phyloP scores from a whole-genome alignment of 257 asterid species.

The Jacaranda mimosifolia region DNA sequence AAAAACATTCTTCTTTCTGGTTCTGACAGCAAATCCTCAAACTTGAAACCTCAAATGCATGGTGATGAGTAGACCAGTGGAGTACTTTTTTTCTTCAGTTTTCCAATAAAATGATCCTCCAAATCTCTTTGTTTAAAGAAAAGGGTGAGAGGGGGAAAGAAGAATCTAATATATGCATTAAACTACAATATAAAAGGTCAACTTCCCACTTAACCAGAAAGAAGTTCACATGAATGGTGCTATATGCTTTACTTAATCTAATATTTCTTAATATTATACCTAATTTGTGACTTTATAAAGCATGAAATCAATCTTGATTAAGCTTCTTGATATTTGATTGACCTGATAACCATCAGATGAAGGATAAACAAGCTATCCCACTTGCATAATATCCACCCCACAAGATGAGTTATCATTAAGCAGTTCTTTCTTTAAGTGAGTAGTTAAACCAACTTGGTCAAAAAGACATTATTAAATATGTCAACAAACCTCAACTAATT shows the following conservation, averaged over 20 bases:
- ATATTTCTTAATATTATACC: conserved; percentile 23
- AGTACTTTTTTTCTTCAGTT: not conserved
- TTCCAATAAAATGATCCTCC: conserved; percentile 8
- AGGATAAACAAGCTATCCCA: not conserved
- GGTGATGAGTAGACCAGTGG: not conserved
- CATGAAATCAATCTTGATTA: conserved; percentile 4
- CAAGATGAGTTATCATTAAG: conserved; percentile 34
- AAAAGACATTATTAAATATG: conserved; percentile 31
- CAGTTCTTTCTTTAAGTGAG: conserved; percentile 29
- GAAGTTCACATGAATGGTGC: conserved; percentile 33
- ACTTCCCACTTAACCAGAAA: conserved; percentile 52
- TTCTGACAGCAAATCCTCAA: not conserved
- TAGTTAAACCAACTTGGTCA: conserved; percentile 55
- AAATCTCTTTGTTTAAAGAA: not conserved
- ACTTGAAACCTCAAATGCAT: not conserved
- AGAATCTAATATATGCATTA: conserved; percentile 27
- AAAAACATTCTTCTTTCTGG: not conserved
- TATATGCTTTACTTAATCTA: conserved; percentile 23
- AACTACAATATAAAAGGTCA: conserved; percentile 39
- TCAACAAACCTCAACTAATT: conserved; percentile 46
- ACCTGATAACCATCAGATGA: conserved; percentile 17
- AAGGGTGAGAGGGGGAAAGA: not conserved
- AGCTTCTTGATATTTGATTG: not conserved
- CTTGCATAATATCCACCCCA: conserved; percentile 27
- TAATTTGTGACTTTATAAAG: conserved; percentile 13